Evolutionary conservation across 306 rosid species (phyloP).

Genomic region (Mucuna pruriens): DNA sequence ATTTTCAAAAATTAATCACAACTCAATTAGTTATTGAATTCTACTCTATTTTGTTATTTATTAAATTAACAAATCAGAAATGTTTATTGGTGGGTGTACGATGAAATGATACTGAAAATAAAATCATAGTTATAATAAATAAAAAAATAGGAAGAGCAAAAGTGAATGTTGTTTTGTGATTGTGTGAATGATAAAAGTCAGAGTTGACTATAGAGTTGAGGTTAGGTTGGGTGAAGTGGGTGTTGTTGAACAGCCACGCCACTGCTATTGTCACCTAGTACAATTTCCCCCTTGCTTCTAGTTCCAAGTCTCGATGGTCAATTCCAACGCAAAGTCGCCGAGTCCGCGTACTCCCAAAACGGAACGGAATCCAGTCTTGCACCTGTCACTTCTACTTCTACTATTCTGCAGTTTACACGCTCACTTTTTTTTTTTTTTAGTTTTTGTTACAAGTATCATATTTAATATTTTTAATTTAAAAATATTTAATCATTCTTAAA

Average conservation of each 20-base stretch:
- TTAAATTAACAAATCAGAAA: no score
- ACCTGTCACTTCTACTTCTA: background rate
- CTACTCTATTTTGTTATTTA: no score
- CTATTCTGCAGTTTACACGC: no score
- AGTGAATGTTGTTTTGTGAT: background rate
- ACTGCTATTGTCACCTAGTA: background rate
- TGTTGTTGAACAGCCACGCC: background rate
- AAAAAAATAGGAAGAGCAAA: background rate
- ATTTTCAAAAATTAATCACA: no score
- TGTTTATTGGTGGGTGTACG: no score
- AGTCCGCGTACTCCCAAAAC: background rate
- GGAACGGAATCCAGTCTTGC: background rate
- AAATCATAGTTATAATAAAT: background rate
- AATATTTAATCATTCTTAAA: background rate
- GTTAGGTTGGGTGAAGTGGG: background rate
- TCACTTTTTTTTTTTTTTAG: no score
- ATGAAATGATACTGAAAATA: no score
- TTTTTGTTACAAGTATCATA: no score
- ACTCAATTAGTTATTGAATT: no score
- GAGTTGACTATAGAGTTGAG: background rate
- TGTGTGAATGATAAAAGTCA: background rate
- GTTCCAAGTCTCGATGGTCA: background rate
- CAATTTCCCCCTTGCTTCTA: conserved; percentile 9
- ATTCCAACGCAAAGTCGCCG: background rate
- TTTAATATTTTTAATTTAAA: no score